Evolutionary conservation across 1,284 basidiomycete species (phyloP).

Genomic region (Austroboletus novae-zelandiae): DNA sequence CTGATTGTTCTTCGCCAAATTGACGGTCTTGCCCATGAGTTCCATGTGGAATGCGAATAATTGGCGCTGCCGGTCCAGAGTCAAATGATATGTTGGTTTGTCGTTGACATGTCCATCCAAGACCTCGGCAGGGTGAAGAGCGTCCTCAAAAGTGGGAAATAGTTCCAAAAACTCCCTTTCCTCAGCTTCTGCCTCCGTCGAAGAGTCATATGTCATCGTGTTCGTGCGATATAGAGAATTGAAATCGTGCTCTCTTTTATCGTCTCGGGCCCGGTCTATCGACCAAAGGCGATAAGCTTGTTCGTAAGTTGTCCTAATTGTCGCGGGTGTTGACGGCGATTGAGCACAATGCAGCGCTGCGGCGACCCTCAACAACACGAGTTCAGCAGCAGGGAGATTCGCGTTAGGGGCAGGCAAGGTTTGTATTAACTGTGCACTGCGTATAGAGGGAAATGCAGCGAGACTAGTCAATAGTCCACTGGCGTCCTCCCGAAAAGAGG

Average conservation of each 20-base stretch:
- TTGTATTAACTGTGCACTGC: constrained; percentile 39
- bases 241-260: constrained; percentile 62
- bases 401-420: constrained; percentile 1
- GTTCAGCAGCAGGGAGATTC: constrained; percentile 28
- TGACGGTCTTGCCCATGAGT: constrained; percentile 14
- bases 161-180: constrained; percentile 79
- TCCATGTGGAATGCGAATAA: constrained; percentile 27
- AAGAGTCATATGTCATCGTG: constrained; percentile 54
- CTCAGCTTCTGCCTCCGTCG: constrained; percentile 74
- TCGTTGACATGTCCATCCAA: constrained; percentile 5
- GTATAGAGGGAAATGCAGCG: constrained; percentile 55
- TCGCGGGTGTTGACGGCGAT: constrained; percentile 27
- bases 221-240: constrained; percentile 81
- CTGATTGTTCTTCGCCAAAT: not conserved
- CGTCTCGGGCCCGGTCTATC: constrained; percentile 72
- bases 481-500: constrained; percentile 5
- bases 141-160: constrained; percentile 83
- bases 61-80: constrained; percentile 21
- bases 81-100: constrained; percentile 19
- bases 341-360: constrained; percentile 39
- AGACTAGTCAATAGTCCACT: constrained; percentile 34
- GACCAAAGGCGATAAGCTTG: constrained; percentile 81
- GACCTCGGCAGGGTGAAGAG: constrained; percentile 38
- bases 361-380: constrained; percentile 52
- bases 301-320: constrained; percentile 61